These are phyloP conservation scores for Henningerozyma blattae DNA, from an alignment of 805 yeast species.

Conservation along the genomic window DNA sequence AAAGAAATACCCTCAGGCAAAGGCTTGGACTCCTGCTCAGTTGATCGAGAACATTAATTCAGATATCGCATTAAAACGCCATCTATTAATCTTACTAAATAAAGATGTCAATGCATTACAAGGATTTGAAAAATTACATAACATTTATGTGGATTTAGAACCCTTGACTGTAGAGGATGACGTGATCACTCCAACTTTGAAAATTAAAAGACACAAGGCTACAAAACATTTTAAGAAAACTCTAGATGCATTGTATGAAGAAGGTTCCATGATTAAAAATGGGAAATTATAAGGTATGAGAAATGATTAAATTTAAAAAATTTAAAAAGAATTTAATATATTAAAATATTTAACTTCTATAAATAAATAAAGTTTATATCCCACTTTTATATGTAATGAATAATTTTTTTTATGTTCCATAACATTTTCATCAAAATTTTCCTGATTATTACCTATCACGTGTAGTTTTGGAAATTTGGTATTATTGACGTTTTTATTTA, in stretches of 20 bases:
- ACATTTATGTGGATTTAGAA: slow-evolving; percentile 39
- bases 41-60: slow-evolving; percentile 14
- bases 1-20: slow-evolving; percentile 22
- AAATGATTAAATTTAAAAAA: background rate
- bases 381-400: too few species aligned
- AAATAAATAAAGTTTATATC: background rate
- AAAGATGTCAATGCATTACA: slow-evolving; percentile 28
- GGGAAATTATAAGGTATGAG: slow-evolving; percentile 7
- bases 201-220: slow-evolving; percentile 40
- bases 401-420: too few species aligned
- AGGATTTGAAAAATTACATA: slow-evolving; percentile 55
- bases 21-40: slow-evolving; percentile 18
- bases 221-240: slow-evolving; percentile 30
- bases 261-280: slow-evolving; percentile 31
- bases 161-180: slow-evolving; percentile 53
- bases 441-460: too few species aligned
- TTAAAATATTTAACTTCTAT: background rate
- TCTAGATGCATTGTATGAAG: slow-evolving; percentile 34
- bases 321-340: background rate
- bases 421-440: too few species aligned
- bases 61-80: slow-evolving; percentile 8
- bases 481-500: too few species aligned
- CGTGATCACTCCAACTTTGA: slow-evolving; percentile 56
- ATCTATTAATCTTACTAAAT: slow-evolving; percentile 13
- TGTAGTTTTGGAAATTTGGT: too few species aligned